Base-by-base conservation (phyloP, 116 monocot genomes). In the Phalaenopsis hybrid region DNA sequence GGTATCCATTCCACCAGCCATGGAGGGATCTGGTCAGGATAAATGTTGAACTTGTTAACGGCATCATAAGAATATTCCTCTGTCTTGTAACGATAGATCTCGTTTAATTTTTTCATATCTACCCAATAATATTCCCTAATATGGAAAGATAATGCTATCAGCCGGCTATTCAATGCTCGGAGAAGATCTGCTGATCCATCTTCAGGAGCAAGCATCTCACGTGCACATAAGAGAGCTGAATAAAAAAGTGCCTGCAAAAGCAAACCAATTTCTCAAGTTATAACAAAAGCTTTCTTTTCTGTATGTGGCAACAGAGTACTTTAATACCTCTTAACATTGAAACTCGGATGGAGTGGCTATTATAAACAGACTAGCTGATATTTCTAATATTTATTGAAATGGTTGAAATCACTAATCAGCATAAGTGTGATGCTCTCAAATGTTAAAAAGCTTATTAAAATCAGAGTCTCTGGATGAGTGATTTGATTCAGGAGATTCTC, bases 1-100 rank as follows among this genome's bases (percentile, higher is more conserved):
- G 99, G 92, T 87, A 99, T 94, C 99, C 99, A 99, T 72, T 95
- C 99, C 20, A 99, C 94, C 63, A 99, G 88, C 99, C 99, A 99
- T 25, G 99, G 91, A 79, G 94, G 82, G 82, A 99, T 81, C 82
- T 99, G 99, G 78, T 99, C 95, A 58, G 99, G 99, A 79, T 99
- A 99, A 76, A 99, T 99, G 90, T 99, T 99, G 79, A 99, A 99
- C 82, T 99, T 99, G 85, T 99, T 99, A 20, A 94, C 92, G 34
- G 99, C 99, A 82, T 95, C 99, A 85, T 89, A 95, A 33, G 99
- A 99, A 83, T 99, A 99, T 67, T 99, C 99, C 84, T 99, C 99
- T 68, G 95, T 95, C 84, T 99, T 95, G 82, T 99, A 99, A 74
- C 99, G 90, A 79, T 99, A 99, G 43, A 99, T 94, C 83, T 95